Conservation (phyloP, 306 rosid species). For the Vicia villosa region DNA sequence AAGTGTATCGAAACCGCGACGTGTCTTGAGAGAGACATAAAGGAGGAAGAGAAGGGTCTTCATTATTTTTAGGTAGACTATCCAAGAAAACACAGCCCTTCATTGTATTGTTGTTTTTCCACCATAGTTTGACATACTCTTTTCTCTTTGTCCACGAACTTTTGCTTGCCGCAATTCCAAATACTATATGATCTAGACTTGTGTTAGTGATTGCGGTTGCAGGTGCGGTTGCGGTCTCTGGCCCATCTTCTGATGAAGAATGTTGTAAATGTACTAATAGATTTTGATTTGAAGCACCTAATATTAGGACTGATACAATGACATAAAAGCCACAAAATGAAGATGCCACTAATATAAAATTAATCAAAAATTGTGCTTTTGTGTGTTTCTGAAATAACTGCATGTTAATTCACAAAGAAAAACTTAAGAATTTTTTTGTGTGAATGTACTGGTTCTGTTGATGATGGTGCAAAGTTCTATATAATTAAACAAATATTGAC, state of each 20-base stretch:
- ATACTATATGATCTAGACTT: slow-evolving; percentile 69
- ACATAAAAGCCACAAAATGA: slow-evolving; percentile 59
- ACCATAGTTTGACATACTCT: slow-evolving; percentile 68
- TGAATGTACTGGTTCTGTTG: neutral
- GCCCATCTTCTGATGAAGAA: slow-evolving; percentile 39
- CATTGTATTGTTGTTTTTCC: slow-evolving; percentile 57
- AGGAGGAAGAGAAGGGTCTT: slow-evolving; percentile 58
- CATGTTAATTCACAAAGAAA: slow-evolving; percentile 51
- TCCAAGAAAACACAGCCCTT: slow-evolving; percentile 81
- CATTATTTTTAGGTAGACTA: slow-evolving; percentile 38
- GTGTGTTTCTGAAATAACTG: slow-evolving; percentile 43
- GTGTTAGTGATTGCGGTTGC: slow-evolving; percentile 15
- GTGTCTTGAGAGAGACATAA: slow-evolving; percentile 70
- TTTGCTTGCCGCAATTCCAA: slow-evolving; percentile 76
- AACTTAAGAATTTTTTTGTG: neutral
- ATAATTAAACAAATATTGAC: neutral
- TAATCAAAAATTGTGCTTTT: slow-evolving; percentile 48
- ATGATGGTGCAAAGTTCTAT: neutral
- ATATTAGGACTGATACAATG: slow-evolving; percentile 46
- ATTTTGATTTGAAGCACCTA: slow-evolving; percentile 35
- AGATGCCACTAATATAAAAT: slow-evolving; percentile 52
- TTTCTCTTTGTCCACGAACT: slow-evolving; percentile 65
- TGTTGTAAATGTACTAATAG: neutral
- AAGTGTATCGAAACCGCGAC: slow-evolving; percentile 70
- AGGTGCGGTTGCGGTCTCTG: neutral